These are phyloP conservation scores for Inosperma sp. DNA, from an alignment of 768 basidiomycete genomes.

Conservation along the genomic window DNA sequence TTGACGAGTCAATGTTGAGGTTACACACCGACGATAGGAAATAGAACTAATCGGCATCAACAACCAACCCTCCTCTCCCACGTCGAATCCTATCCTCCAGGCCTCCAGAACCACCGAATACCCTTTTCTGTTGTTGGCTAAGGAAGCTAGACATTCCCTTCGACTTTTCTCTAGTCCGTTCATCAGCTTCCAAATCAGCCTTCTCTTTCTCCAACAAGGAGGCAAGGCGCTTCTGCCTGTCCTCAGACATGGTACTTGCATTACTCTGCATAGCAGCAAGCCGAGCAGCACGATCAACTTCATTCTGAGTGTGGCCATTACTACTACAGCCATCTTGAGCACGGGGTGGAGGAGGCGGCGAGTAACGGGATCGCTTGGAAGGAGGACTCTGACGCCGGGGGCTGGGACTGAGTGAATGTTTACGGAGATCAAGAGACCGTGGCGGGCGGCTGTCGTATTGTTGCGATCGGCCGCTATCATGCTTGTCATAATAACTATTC, in stretches of 20 bases:
- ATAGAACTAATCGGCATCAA: constrained; percentile 48
- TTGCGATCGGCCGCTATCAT: constrained; percentile 18
- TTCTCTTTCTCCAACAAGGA: constrained; percentile 71
- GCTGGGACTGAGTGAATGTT: constrained; percentile 38
- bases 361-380: constrained; percentile 50
- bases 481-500: constrained; percentile 47
- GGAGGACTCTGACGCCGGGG: constrained; percentile 28
- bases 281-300: constrained; percentile 70
- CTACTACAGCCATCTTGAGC: constrained; percentile 11
- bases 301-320: constrained; percentile 17
- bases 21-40: background rate
- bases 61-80: constrained; percentile 66
- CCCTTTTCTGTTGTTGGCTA: constrained; percentile 76
- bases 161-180: constrained; percentile 58
- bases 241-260: constrained; percentile 59
- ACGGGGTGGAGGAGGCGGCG: constrained; percentile 29
- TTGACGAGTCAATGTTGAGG: background rate
- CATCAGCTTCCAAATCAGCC: constrained; percentile 70
- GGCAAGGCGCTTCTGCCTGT: constrained; percentile 70
- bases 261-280: constrained; percentile 84
- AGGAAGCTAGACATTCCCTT: constrained; percentile 81
- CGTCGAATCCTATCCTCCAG: constrained; percentile 75
- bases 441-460: constrained; percentile 18
- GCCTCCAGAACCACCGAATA: constrained; percentile 74
- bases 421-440: constrained; percentile 31